Base-by-base conservation (phyloP, 2,329 filamentous ascomycete species). In the Pyricularia pennisetigena region DNA sequence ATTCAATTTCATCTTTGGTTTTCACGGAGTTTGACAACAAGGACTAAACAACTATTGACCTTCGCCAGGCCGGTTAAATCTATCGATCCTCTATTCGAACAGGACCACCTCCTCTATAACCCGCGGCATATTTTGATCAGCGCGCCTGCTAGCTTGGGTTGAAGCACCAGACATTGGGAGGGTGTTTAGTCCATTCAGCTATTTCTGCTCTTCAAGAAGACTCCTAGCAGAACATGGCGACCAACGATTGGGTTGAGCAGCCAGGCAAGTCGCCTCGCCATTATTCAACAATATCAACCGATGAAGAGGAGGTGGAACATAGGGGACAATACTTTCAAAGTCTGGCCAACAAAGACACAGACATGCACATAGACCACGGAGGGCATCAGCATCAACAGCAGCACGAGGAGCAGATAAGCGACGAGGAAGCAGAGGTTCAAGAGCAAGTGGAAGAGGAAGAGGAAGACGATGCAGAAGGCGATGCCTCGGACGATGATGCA, bases 401-500 rank as follows among this genome's bases (percentile, higher is more conserved):
- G 30, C 29, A 24, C 12, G 26, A 67, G 7, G 57, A 63, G 16
- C 66, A 67, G 57, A 32, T 12, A 8, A 54, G 57, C 16, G 54
- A 67, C 16, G 57, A 62, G 32, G 54, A 59, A 28, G 29, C 35
- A 12, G 69, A 69, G 57, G 75, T 76, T 16, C 74, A 75, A 1
- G 74, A 76, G 2, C 74, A 78, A 0, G 75, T 76, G 4, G 74
- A 75, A 3, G 74, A 75, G 20, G 71, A 73, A 14, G 75, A 76
- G 6, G 73, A 74, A 2, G 76, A 76, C 8, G 76, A 75, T 12
- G 72, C 74, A 5, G 76, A 78, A 3, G 79, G 77, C 0, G 80
- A 81, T 3, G 78, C 77, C 49, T 85, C 80, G 32, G 87, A 88
- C 9, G 87, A 88, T 28, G 88, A 92, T 66, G 83, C 85, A 29